Percentiles rank a stretch among this genome's conserved stretches.
Conservation (phyloP, 2,329 filamentous ascomycete genomes). For the Zymoseptoria tritici region DNA sequence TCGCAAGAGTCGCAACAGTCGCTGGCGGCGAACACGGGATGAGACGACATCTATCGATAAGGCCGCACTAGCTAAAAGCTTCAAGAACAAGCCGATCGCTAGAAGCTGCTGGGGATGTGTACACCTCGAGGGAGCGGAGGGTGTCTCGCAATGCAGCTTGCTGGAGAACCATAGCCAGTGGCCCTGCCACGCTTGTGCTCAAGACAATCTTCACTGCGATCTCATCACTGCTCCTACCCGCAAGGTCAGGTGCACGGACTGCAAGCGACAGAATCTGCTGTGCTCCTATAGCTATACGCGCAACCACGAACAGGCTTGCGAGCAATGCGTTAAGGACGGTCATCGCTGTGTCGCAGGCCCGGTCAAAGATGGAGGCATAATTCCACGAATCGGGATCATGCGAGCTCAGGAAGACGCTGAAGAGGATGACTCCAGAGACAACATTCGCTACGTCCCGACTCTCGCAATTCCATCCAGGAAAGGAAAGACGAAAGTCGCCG, state of each 20-base stretch:
- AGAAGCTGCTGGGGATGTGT: conserved; percentile 12
- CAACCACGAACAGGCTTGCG: conserved; percentile 28
- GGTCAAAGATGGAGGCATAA: conserved; percentile 15
- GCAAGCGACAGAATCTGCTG: conserved; percentile 20
- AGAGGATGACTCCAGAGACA: conserved; percentile 2
- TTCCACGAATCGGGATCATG: conserved; percentile 14
- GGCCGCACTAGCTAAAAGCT: not conserved
- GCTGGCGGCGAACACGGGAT: not conserved
- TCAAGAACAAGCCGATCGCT: conserved; percentile 12
- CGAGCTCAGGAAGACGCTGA: conserved; percentile 13
- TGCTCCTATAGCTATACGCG: conserved; percentile 31
- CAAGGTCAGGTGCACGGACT: conserved; percentile 32
- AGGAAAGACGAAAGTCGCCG: not conserved
- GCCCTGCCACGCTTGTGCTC: conserved; percentile 32
- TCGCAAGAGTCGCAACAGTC: not conserved
- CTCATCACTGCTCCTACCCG: conserved; percentile 26
- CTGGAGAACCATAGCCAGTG: conserved; percentile 28
- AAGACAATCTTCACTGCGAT: conserved; percentile 30
- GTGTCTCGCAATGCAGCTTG: conserved; percentile 27
- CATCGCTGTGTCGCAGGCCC: conserved; percentile 34
- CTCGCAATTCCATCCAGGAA: not conserved
- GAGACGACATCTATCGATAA: not conserved
- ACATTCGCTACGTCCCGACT: not conserved
- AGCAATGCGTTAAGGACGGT: conserved; percentile 24
- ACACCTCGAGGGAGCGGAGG: conserved; percentile 1